Evolutionary conservation across 306 rosid species (phyloP).

Genomic region (Sophora flavescens): DNA sequence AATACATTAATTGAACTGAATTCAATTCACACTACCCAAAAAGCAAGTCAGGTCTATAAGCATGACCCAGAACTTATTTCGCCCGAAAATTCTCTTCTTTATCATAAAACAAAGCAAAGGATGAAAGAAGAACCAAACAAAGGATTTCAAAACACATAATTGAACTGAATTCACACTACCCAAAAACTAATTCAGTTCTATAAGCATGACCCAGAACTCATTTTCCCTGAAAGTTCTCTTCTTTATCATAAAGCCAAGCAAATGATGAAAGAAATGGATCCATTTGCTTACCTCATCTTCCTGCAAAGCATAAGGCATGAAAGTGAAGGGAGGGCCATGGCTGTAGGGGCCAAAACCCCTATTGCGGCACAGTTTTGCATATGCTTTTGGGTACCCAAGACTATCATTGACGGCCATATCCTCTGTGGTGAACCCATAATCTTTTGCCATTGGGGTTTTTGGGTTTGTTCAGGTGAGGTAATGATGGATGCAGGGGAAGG

Average conservation of each 20-base stretch:
- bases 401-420: constrained; percentile 70
- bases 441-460: constrained; percentile 61
- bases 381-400: constrained; percentile 86
- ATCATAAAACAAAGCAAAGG: too few relatives aligned
- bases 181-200: too few relatives aligned
- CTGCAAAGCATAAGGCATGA: constrained; percentile 72
- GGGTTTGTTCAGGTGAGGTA: background rate
- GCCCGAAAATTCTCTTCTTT: too few relatives aligned
- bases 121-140: too few relatives aligned
- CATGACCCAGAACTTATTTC: too few relatives aligned
- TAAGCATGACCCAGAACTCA: too few relatives aligned
- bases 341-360: constrained; percentile 59
- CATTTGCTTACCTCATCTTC: constrained; percentile 71
- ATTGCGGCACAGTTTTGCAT: constrained; percentile 70
- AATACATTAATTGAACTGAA: background rate
- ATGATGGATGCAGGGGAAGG: constrained; percentile 7
- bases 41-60: too few relatives aligned
- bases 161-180: too few relatives aligned
- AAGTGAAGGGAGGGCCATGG: constrained; percentile 85
- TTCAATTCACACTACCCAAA: too few relatives aligned
- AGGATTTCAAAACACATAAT: too few relatives aligned
- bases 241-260: too few relatives aligned
- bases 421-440: constrained; percentile 61
- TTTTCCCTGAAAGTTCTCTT: too few relatives aligned
- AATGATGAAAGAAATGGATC: background rate